Conservation (phyloP, 305 asterid genomes). For the Fraxinus floribunda region DNA sequence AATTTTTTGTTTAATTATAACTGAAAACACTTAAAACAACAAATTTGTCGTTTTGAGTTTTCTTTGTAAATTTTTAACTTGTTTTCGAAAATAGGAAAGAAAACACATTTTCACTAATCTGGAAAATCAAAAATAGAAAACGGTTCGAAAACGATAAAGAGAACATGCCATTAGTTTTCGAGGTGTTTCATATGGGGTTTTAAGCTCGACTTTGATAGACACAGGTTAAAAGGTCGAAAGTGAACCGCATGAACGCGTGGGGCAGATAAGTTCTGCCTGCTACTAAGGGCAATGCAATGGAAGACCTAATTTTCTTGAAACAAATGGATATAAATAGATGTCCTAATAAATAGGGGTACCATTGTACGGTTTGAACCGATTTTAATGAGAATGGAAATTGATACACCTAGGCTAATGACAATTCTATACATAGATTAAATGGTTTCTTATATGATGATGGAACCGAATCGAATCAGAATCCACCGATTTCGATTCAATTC, state of each 20-base stretch:
- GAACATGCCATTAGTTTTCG: neutral
- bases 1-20: no score
- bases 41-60: no score
- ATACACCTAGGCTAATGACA: neutral
- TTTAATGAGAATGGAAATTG: neutral
- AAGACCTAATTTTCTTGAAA: neutral
- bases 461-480: neutral
- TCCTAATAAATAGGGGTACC: neutral
- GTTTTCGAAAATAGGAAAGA: no score
- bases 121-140: no score
- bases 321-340: neutral
- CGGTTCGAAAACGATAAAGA: no score
- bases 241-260: slow-evolving; percentile 28
- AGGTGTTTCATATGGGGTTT: neutral
- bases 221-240: slow-evolving; percentile 24
- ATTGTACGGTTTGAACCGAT: neutral
- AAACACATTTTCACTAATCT: no score
- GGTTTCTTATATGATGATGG: neutral
- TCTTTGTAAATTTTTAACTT: no score
- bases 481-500: neutral
- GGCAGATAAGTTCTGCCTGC: slow-evolving; percentile 28
- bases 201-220: neutral
- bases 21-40: no score
- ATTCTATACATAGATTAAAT: neutral
- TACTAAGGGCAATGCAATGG: slow-evolving; percentile 30